phyloP scores from a whole-genome alignment of 108 stramenopile species.

The Skeletonema costatum region DNA sequence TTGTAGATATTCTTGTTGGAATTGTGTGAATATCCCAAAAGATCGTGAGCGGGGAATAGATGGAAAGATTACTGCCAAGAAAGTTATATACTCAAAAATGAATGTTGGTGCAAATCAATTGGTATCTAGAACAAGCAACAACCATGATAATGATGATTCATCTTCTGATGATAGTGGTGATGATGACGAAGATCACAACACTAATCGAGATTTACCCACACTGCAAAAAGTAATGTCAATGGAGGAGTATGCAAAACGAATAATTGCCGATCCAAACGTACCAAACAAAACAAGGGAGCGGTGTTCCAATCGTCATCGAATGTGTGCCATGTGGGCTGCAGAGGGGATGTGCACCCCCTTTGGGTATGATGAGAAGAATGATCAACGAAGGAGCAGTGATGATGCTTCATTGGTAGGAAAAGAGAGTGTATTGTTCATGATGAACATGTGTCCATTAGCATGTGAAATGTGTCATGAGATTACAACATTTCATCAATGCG shows the following conservation, averaged over 20 bases:
- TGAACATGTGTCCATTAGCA: slow-evolving; percentile 53
- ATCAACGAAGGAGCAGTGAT: neutral
- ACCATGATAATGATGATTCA: no score
- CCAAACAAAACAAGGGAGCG: slow-evolving; percentile 23
- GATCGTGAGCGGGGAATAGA: slow-evolving; percentile 22
- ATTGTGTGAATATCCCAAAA: slow-evolving; percentile 23
- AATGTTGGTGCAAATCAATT: slow-evolving; percentile 18
- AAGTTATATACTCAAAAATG: slow-evolving; percentile 8
- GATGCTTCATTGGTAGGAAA: neutral
- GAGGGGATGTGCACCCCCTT: slow-evolving; percentile 23
- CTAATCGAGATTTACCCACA: neutral
- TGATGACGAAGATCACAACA: neutral
- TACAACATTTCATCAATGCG: slow-evolving; percentile 32
- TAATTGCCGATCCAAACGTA: slow-evolving; percentile 17
- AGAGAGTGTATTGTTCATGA: slow-evolving; percentile 41
- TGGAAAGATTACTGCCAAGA: slow-evolving; percentile 20
- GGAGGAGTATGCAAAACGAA: slow-evolving; percentile 33
- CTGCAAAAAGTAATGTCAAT: slow-evolving; percentile 2
- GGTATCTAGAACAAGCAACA: slow-evolving; percentile 2
- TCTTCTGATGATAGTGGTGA: neutral
- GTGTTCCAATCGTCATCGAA: slow-evolving; percentile 30
- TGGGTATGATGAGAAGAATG: neutral
- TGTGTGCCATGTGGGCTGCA: slow-evolving; percentile 45
- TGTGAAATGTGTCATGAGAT: slow-evolving; percentile 42
- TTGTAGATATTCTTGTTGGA: slow-evolving; percentile 39